Conservation (phyloP, 169 alveolate species). For the Fabrea salina region DNA sequence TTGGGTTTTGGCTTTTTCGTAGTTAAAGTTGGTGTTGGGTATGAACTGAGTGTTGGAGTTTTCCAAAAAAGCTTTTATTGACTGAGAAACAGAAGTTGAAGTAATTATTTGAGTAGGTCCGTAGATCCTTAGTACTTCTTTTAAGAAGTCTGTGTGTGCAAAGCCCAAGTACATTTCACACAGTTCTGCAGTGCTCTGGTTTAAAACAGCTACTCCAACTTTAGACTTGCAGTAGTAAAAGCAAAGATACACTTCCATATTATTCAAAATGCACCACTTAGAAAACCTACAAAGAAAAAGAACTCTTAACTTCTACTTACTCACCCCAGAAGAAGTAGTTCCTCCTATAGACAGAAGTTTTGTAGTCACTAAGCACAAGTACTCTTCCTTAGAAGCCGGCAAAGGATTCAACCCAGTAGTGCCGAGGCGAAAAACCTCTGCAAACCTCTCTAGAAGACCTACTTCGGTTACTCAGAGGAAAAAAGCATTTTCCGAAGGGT, state of each 20-base stretch:
- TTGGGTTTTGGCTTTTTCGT: not conserved
- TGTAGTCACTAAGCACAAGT: not conserved
- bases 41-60: not conserved
- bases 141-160: no score
- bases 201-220: no score
- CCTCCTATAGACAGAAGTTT: constrained; percentile 6
- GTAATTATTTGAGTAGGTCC: not conserved
- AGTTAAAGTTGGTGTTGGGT: not conserved
- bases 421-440: not conserved
- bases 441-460: not conserved
- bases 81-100: not conserved
- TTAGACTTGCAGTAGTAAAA: no score
- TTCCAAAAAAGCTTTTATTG: not conserved
- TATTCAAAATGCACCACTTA: constrained; percentile 26
- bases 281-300: constrained; percentile 5
- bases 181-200: no score
- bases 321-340: constrained; percentile 24
- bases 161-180: no score
- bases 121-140: no score
- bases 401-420: not conserved
- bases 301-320: not conserved
- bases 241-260: no score
- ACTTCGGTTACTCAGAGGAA: not conserved
- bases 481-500: constrained; percentile 27
- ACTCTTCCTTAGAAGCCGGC: not conserved